Percentiles rank a stretch among this genome's conserved stretches.
These are phyloP conservation scores for Porogramme epimiltina DNA, from an alignment of 1,284 basidiomycete species.

Conservation along the genomic window DNA sequence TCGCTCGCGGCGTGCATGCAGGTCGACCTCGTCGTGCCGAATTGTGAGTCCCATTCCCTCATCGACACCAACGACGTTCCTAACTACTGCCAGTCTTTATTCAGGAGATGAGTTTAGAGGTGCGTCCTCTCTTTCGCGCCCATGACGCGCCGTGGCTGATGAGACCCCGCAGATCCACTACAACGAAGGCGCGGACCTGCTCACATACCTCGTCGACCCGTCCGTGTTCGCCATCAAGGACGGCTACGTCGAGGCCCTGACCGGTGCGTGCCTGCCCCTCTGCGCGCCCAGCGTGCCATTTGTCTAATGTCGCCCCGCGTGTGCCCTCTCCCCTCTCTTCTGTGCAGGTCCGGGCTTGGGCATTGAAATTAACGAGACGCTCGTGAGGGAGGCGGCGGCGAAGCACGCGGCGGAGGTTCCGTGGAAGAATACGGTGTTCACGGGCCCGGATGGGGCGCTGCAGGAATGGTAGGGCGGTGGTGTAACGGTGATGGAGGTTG, in stretches of 20 bases:
- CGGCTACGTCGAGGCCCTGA: slow-evolving; percentile 59
- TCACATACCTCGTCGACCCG: slow-evolving; percentile 63
- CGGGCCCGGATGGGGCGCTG: slow-evolving; percentile 54
- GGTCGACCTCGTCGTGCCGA: slow-evolving; percentile 53
- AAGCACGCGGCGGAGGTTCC: slow-evolving; percentile 37
- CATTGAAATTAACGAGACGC: slow-evolving; percentile 65
- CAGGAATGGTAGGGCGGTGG: slow-evolving; percentile 50
- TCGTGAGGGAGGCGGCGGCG: slow-evolving; percentile 56
- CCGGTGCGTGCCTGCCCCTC: slow-evolving; percentile 35
- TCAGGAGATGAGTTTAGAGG: slow-evolving; percentile 71
- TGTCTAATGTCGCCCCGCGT: no score
- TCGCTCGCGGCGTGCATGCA: slow-evolving; percentile 74
- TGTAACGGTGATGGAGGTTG: no score
- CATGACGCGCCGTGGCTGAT: no score
- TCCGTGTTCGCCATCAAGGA: slow-evolving; percentile 62
- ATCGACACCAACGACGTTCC: no score
- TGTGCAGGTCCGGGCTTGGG: slow-evolving; percentile 69
- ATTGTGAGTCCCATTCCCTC: slow-evolving; percentile 42
- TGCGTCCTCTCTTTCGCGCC: slow-evolving; percentile 13
- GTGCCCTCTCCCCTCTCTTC: no score
- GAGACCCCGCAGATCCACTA: slow-evolving; percentile 61
- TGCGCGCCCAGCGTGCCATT: no score
- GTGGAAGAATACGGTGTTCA: slow-evolving; percentile 67
- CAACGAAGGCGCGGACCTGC: slow-evolving; percentile 70
- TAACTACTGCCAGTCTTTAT: slow-evolving; percentile 67